A percentile compares a stretch with the other conserved stretches of the same genome.
These are phyloP conservation scores for Botryotinia calthae DNA, from an alignment of 2,329 filamentous ascomycete species.

Conservation along the genomic window DNA sequence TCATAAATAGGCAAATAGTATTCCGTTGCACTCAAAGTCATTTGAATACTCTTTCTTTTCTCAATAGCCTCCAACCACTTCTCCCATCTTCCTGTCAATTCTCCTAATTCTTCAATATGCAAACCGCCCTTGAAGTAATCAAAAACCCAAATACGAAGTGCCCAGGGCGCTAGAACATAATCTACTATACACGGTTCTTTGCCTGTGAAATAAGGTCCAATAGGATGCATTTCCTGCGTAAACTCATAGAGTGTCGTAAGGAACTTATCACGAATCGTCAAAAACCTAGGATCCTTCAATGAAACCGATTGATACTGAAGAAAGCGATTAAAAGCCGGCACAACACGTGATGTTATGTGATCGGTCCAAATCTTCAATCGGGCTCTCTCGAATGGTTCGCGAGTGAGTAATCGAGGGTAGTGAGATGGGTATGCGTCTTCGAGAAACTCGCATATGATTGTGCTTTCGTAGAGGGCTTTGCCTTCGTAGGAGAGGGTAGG, in stretches of 20 bases:
- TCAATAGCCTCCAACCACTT: constrained; percentile 61
- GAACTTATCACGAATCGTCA: constrained; percentile 57
- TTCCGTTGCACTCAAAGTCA: constrained; percentile 66
- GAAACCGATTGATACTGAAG: constrained; percentile 55
- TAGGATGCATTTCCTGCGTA: constrained; percentile 56
- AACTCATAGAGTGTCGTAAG: constrained; percentile 58
- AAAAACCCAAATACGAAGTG: constrained; percentile 67
- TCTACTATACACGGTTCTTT: constrained; percentile 65
- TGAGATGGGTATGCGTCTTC: constrained; percentile 63
- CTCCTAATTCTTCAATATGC: constrained; percentile 47
- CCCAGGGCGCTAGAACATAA: constrained; percentile 70
- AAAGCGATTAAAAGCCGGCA: constrained; percentile 66
- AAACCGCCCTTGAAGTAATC: constrained; percentile 69
- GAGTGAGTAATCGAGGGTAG: constrained; percentile 52
- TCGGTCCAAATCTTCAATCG: constrained; percentile 68
- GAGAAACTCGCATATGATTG: constrained; percentile 71
- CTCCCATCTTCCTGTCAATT: constrained; percentile 62
- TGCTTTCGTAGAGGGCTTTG: constrained; percentile 70
- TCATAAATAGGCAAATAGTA: constrained; percentile 68
- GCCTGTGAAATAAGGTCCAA: constrained; percentile 68
- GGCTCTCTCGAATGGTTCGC: constrained; percentile 62
- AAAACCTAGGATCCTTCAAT: constrained; percentile 43
- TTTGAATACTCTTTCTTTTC: constrained; percentile 58
- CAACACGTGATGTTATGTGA: constrained; percentile 63
- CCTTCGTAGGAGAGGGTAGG: constrained; percentile 60